Percentiles rank a stretch among this genome's conserved stretches.
Evolutionary conservation across 2,329 filamentous ascomycete species (phyloP).

Genomic region (Pyricularia pennisetigena): DNA sequence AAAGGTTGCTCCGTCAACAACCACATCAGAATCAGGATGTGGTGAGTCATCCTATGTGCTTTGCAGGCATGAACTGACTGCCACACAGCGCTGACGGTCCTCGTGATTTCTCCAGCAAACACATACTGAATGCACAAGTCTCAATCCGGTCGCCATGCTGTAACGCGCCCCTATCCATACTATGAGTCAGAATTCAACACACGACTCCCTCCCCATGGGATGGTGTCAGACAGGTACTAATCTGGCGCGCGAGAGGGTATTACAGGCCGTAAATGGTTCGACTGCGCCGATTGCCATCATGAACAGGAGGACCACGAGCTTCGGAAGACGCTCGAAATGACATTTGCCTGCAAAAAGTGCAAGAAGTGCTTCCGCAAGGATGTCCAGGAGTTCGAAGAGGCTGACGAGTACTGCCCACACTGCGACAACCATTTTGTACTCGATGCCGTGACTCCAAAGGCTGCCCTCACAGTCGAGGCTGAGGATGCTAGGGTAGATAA

Average conservation of each 20-base stretch:
- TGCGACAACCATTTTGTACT: constrained; percentile 98
- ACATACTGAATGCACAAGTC: constrained; percentile 96
- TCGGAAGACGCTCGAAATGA: constrained; percentile 74
- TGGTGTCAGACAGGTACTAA: neutral
- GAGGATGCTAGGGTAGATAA: constrained; percentile 80
- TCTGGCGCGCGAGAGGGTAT: neutral
- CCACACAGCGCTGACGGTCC: constrained; percentile 5
- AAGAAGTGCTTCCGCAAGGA: constrained; percentile 97
- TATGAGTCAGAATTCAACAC: neutral
- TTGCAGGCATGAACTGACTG: neutral
- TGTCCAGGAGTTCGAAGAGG: constrained; percentile 82
- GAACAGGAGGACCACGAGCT: constrained; percentile 74
- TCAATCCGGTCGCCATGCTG: constrained; percentile 93
- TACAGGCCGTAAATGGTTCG: constrained; percentile 90
- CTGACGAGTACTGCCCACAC: constrained; percentile 97
- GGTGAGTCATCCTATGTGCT: constrained; percentile 11
- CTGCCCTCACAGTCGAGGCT: constrained; percentile 77
- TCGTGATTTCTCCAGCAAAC: constrained; percentile 59
- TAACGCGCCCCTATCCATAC: constrained; percentile 20
- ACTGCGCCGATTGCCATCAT: constrained; percentile 88
- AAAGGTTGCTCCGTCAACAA: neutral
- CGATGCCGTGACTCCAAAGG: constrained; percentile 76
- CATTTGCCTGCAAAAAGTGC: constrained; percentile 97
- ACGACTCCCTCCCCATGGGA: no score
- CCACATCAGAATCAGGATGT: constrained; percentile 13